Conservation (phyloP, 805 yeast species). For the Candida sphagnicola region DNA sequence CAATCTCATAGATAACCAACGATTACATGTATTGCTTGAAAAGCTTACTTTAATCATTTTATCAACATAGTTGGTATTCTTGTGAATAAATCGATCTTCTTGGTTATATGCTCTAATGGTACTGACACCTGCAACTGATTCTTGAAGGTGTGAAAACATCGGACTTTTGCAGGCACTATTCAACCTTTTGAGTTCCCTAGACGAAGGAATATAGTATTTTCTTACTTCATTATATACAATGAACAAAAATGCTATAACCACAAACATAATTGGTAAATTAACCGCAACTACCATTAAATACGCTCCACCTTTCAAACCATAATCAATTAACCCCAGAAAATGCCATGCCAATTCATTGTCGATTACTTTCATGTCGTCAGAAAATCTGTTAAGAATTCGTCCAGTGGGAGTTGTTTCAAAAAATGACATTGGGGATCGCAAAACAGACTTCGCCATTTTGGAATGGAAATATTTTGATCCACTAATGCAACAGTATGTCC, state of each 20-base stretch:
- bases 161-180: constrained; percentile 29
- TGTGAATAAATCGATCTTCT: constrained; percentile 23
- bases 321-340: constrained; percentile 19
- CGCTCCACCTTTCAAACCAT: constrained; percentile 19
- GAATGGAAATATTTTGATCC: constrained; percentile 34
- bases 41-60: constrained; percentile 18
- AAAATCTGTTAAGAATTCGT: constrained; percentile 34
- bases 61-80: constrained; percentile 21
- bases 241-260: constrained; percentile 22
- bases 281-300: constrained; percentile 27
- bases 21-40: constrained; percentile 19
- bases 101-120: constrained; percentile 31
- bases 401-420: constrained; percentile 42
- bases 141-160: constrained; percentile 32
- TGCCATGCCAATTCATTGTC: constrained; percentile 33
- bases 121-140: constrained; percentile 33
- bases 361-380: constrained; percentile 32
- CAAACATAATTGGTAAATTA: constrained; percentile 29
- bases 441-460: constrained; percentile 29
- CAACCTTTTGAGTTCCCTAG: constrained; percentile 31
- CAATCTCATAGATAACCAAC: constrained; percentile 37
- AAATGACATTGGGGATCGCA: constrained; percentile 39
- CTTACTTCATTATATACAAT: constrained; percentile 29
- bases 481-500: constrained; percentile 27
- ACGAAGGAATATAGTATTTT: constrained; percentile 28